Evolutionary conservation across 352 stramenopile genomes (phyloP), one percentile per base, ranked within the genome.

Genomic region (Globisporangium parvum): DNA sequence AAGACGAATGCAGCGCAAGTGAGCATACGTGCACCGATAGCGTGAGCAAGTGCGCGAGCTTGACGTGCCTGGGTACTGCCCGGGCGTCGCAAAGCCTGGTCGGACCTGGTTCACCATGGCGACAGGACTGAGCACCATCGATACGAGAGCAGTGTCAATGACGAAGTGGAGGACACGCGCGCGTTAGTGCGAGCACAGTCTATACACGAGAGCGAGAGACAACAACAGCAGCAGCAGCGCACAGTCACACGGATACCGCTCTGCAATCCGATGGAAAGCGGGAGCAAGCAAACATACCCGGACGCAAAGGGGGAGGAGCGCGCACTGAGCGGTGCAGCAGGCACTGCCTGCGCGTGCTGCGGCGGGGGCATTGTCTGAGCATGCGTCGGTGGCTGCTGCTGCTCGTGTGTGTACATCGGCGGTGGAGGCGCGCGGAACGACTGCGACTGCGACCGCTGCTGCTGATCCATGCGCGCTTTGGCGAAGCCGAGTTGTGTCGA

Each of bases 81-180:
- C 62, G 10, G 58, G 62, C 14, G 58, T 51, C 3, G 18, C 24
- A 3, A 61, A 55, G 17, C 62, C 66, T 10, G 58, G 62, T 14
- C 55, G 66, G 4, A 69, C 44, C 44, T 66, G 65, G 52, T 70
- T 69, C 14, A 73, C 62, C 55, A 67, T 73, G 2, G 66, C 66
- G 40, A 73, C 66, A 5, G 66, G 66, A 2, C 66, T 73, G 26
- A 28, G 10, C 9, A 33, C 6, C 28, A 33, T 33, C 6, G n/a
- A n/a, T n/a, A n/a, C n/a, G n/a, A n/a, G n/a, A n/a, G n/a, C n/a
- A n/a, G n/a, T 33, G 28, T 33, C 28, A 6, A 33, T 33, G n/a
- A n/a, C 6, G 28, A 33, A 33, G 28, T 33, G 28, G 2, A 33
- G 3, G 28, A 8, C 3, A 33, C 6, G 42, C 23, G 6, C 8